Base-by-base conservation (phyloP, 495 filamentous ascomycete genomes). In the Coniosporium apollinis region DNA sequence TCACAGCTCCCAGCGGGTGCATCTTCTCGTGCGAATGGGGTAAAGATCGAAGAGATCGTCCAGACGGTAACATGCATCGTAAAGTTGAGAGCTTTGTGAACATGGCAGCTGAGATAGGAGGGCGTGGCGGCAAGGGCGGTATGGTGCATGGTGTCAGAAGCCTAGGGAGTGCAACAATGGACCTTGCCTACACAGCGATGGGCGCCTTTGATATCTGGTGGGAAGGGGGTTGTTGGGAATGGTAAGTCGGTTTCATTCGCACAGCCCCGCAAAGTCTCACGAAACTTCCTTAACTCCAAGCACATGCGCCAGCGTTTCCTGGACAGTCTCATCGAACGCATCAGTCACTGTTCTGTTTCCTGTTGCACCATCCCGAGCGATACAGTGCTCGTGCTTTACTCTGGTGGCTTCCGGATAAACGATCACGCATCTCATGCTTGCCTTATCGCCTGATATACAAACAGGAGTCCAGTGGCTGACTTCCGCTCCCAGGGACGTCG, bases 1-100 rank as follows among this genome's bases (percentile, higher is more conserved):
- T 47, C n/a, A 64, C 64, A 19, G 75, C 75, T 4, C 76, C 76
- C 2, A 61, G 60, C 2, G 65, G 71, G n/a, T 81, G 76, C 39
- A 58, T 77, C 16, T 74, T 81, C 48, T 61, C 66, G 2, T 79
- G 72, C 45, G 76, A 81, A 41, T 81, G 75, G 75, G 76, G 75
- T 2, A 81, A 81, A 48, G 75, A 79, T 40, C 61, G 76, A 19
- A 61, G 66, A 31, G 75, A 79, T 44, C 54, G 49, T 22, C 59
- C 59, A 0, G 72, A 70, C 11, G 69, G 75, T 5, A 79, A 76
- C 45, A 47, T 81, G 56, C 54, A 67, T 35, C 61, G 72, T 22
- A 81, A 79, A 54, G 63, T 79, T 6, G 70, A 76, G 41, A 78
- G 71, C 43, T 79, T 81, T 48, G 36, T 76, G 18, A 79, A 76